Evolutionary conservation across 805 yeast genomes (phyloP).

Genomic region (Pichia pseudocactophila): DNA sequence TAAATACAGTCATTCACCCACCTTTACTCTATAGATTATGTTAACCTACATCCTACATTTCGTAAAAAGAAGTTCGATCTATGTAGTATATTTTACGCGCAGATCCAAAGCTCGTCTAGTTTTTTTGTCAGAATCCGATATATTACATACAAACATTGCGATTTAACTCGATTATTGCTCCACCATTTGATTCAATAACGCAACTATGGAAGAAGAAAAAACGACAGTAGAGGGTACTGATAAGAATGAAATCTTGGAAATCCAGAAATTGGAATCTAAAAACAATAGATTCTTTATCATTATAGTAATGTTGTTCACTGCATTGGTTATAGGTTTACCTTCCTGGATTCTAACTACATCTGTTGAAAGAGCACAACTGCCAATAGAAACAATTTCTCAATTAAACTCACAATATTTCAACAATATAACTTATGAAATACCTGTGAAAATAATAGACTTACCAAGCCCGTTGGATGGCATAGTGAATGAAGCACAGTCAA

Average conservation of each 20-base stretch:
- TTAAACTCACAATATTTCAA: slow-evolving; percentile 15
- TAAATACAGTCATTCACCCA: background rate
- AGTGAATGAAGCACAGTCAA: slow-evolving; percentile 28
- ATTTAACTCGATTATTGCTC: too few species aligned
- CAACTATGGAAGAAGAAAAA: too few species aligned
- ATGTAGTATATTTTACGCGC: background rate
- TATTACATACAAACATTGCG: too few species aligned
- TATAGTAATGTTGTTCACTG: slow-evolving; percentile 20
- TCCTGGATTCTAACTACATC: slow-evolving; percentile 53
- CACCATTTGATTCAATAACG: too few species aligned
- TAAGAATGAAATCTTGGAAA: background rate
- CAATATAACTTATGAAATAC: slow-evolving; percentile 30
- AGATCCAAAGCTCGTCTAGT: too few species aligned
- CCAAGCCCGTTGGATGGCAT: slow-evolving; percentile 27
- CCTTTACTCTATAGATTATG: too few species aligned
- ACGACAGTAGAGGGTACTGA: background rate
- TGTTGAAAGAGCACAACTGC: slow-evolving; percentile 54
- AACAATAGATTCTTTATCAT: slow-evolving; percentile 15
- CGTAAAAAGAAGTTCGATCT: background rate
- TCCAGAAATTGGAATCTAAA: background rate
- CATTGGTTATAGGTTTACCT: slow-evolving; percentile 43
- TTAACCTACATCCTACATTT: too few species aligned
- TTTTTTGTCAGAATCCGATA: too few species aligned
- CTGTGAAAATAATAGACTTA: slow-evolving; percentile 32
- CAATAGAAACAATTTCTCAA: slow-evolving; percentile 33